These are phyloP conservation scores for Citrus sinensis DNA, from an alignment of 345 rosid species.

Conservation along the genomic window DNA sequence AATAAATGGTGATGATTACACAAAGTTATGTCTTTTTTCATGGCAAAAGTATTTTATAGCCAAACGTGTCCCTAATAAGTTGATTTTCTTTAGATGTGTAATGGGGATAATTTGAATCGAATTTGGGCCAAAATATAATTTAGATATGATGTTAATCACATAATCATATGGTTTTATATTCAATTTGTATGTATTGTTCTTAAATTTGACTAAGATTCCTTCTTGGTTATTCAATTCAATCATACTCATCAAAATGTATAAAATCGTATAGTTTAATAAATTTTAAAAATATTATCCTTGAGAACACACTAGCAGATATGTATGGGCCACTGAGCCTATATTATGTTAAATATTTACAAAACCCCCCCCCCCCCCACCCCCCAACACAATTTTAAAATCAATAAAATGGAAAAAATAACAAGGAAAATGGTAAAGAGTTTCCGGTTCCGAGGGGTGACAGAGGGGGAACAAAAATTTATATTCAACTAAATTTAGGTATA, in stretches of 20 bases:
- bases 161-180: neutral
- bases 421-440: no score
- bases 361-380: accelerated
- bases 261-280: no score
- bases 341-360: no score
- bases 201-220: neutral
- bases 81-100: neutral
- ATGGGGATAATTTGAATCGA: neutral
- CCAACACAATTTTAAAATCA: no score
- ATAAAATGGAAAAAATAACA: no score
- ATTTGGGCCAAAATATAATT: neutral
- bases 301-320: no score
- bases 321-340: no score
- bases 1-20: neutral
- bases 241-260: no score
- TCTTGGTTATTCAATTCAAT: neutral
- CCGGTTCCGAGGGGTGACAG: no score
- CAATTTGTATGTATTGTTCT: neutral
- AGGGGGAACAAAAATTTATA: no score
- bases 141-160: neutral
- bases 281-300: no score
- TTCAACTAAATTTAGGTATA: no score
- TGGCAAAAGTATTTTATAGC: neutral
- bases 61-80: neutral
- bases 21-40: neutral